phyloP scores from a whole-genome alignment of 108 stramenopile species.

The Seminavis robusta region DNA sequence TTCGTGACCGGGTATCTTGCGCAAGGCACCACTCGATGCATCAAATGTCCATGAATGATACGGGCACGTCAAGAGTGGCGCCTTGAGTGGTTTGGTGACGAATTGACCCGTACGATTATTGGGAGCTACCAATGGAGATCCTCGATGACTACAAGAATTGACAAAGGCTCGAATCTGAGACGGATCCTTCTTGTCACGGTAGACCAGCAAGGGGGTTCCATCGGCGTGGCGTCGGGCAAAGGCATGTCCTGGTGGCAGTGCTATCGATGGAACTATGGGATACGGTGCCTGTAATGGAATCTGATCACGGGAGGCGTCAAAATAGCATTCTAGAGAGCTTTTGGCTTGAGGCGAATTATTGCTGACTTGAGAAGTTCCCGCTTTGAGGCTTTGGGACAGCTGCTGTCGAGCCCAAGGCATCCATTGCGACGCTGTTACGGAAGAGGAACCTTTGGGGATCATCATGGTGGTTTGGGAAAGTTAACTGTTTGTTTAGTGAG shows the following conservation, averaged over 20 bases:
- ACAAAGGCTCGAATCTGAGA: constrained; percentile 4
- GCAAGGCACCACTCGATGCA: neutral
- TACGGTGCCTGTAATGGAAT: neutral
- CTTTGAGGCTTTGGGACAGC: no score
- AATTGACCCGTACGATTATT: no score
- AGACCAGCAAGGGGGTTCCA: neutral
- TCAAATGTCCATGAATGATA: constrained; percentile 17
- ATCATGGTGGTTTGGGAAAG: no score
- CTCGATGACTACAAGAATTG: constrained; percentile 12
- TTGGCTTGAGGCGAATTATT: no score
- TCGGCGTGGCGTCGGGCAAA: neutral
- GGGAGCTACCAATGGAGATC: neutral
- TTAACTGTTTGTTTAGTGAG: no score
- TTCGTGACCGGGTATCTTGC: constrained; percentile 3
- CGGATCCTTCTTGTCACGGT: neutral
- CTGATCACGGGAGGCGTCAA: no score
- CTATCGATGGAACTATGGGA: neutral
- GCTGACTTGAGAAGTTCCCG: no score
- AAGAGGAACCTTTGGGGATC: no score
- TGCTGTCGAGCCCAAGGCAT: no score
- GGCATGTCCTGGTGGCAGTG: constrained; percentile 1
- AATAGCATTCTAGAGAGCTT: no score
- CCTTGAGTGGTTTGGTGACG: neutral
- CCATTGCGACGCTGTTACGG: no score
- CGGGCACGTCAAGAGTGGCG: constrained; percentile 4